A percentile compares a stretch with the other conserved stretches of the same genome.
Conservation (phyloP, 163 green algal genomes). For the Prototheca wickerhamii region DNA sequence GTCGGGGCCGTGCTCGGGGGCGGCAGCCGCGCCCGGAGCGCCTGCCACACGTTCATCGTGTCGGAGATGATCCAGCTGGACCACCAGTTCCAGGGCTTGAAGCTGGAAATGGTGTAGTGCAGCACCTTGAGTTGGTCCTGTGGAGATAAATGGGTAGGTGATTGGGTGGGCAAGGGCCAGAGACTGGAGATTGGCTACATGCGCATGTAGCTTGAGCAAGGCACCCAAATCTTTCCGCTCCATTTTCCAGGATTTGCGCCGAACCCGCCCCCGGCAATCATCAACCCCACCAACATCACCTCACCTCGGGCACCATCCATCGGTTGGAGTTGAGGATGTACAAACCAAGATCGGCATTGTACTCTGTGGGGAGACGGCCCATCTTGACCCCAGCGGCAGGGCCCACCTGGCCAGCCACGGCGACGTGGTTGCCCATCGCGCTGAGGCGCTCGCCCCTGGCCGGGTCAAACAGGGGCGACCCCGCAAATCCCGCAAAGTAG, state of each 20-base stretch:
- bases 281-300: conserved; percentile 16
- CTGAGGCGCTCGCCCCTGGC: conserved; percentile 4
- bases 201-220: neutral
- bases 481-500: conserved; percentile 52
- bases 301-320: conserved; percentile 37
- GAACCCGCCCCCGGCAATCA: neutral
- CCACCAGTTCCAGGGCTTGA: conserved; percentile 77
- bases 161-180: neutral
- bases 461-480: conserved; percentile 44
- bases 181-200: neutral
- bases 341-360: conserved; percentile 69
- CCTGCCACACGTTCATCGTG: conserved; percentile 27
- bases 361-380: conserved; percentile 54
- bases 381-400: conserved; percentile 7
- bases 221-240: neutral
- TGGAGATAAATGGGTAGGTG: neutral
- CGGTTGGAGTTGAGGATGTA: conserved; percentile 52
- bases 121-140: conserved; percentile 26
- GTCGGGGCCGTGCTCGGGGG: neutral
- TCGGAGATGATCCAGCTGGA: conserved; percentile 49
- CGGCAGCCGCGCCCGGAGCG: neutral
- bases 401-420: neutral
- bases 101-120: conserved; percentile 62
- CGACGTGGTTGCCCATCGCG: neutral
- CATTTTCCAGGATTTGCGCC: neutral